These are phyloP conservation scores for Alternaria brassicae DNA, from an alignment of 2,329 filamentous ascomycete species.

Conservation along the genomic window DNA sequence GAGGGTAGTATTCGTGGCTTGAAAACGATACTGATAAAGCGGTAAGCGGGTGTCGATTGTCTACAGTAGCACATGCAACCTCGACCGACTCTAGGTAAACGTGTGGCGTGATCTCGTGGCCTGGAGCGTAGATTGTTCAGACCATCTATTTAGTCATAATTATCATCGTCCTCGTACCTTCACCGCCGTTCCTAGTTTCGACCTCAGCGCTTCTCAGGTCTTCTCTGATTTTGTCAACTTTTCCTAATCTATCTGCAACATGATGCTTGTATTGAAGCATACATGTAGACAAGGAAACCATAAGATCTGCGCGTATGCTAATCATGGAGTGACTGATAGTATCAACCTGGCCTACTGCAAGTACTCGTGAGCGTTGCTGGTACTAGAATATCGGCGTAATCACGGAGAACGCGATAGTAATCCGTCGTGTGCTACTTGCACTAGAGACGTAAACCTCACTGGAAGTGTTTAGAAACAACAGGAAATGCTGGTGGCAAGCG, in stretches of 20 bases:
- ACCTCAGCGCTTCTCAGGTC: not conserved
- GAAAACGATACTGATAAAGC: not conserved
- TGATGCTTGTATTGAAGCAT: not conserved
- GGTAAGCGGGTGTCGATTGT: not conserved
- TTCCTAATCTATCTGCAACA: too few relatives aligned
- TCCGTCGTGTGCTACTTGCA: not conserved
- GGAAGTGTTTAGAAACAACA: not conserved
- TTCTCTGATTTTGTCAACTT: not conserved
- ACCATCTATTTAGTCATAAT: not conserved
- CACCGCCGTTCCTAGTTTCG: not conserved
- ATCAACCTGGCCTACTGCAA: not conserved
- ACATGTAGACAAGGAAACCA: not conserved
- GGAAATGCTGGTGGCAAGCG: not conserved
- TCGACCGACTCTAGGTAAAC: not conserved
- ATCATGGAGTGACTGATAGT: not conserved
- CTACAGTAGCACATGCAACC: not conserved
- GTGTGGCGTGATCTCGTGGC: not conserved
- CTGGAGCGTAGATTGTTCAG: not conserved
- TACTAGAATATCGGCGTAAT: not conserved
- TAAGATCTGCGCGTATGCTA: not conserved
- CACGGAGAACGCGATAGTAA: too few relatives aligned
- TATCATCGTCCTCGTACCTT: not conserved
- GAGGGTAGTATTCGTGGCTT: not conserved
- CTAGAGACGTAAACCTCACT: not conserved
- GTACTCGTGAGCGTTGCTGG: not conserved